A percentile compares a stretch with the other conserved stretches of the same genome.
phyloP scores from a whole-genome alignment of 768 basidiomycete genomes.

The Termitomyces sp. region DNA sequence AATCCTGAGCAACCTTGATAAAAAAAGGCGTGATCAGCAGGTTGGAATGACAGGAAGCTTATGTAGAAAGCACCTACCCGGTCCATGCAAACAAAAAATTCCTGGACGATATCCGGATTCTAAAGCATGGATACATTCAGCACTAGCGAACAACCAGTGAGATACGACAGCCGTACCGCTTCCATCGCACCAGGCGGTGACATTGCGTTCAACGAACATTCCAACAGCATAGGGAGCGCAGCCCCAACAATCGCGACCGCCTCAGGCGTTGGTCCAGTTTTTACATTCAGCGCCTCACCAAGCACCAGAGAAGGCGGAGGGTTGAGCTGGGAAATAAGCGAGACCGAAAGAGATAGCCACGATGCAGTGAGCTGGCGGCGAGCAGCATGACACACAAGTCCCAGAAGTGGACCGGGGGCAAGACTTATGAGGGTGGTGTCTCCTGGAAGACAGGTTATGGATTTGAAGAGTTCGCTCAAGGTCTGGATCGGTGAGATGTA shows the following conservation, averaged over 20 bases:
- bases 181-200: constrained; percentile 63
- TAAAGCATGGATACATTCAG: constrained; percentile 22
- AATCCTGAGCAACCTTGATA: constrained; percentile 42
- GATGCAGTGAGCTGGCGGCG: constrained; percentile 70
- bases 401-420: constrained; percentile 76
- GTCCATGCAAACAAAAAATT: constrained; percentile 82
- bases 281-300: constrained; percentile 22
- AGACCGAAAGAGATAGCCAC: constrained; percentile 81
- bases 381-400: constrained; percentile 67
- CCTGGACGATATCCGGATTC: constrained; percentile 92
- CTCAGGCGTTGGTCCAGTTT: constrained; percentile 46
- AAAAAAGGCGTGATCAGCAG: not conserved
- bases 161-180: constrained; percentile 40
- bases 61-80: constrained; percentile 38
- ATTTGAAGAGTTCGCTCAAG: constrained; percentile 78
- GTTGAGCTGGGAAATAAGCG: constrained; percentile 78
- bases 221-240: constrained; percentile 52
- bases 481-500: constrained; percentile 37
- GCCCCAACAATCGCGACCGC: constrained; percentile 51
- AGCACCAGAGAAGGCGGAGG: constrained; percentile 49
- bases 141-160: not conserved
- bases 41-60: not conserved
- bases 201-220: constrained; percentile 49
- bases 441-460: constrained; percentile 75
- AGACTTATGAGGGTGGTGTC: constrained; percentile 79